Base-by-base conservation (phyloP, 768 basidiomycete species). In the Suillus spraguei region DNA sequence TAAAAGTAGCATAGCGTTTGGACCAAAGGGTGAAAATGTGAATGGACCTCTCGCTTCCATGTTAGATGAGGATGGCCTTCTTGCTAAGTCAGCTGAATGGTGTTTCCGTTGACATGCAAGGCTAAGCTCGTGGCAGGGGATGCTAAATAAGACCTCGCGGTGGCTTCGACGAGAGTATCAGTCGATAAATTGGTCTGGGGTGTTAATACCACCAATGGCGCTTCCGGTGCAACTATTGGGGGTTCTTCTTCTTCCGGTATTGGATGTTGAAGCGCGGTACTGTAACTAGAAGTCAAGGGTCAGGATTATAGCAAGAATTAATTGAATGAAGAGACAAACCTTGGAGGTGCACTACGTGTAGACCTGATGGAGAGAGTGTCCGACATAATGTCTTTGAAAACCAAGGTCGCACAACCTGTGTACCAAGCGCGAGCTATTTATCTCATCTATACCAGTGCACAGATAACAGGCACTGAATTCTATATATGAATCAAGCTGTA, bases 1-100 rank as follows among this genome's bases (percentile, higher is more conserved):
- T 10, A 66, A 17, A 22, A 66, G 60, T 7, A 66, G n/a, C 65
- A 66, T 66, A 5, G 65, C 61, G 20, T 66, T 66, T 13, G 28
- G 41, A 10, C 60, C 38, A 22, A 58, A 28, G 8, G 60, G 65
- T 35, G 65, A 54, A 60, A 66, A 66, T 32, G 49, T 59, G 46
- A 66, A 66, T 38, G 32, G 39, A n/a, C 49, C 38, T 55, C 13
- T 54, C 36, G 35, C 53, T 54, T 36, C 53, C 5, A 22, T 9
- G n/a, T 22, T 13, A n/a, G 20, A 11, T 22, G 33, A 35, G 14
- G n/a, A 22, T 42, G 17, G 17, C 17, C 7, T 5, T 20, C 41
- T 42, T 42, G 41, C 17, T n/a, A 35, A 33, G n/a, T 35, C 6
- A n/a, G 33, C 20, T 35, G 20, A 13, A 33, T 35, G 1, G 35